phyloP scores from a whole-genome alignment of 176 grass and related monocot genomes.

The Tillandsia leiboldiana region DNA sequence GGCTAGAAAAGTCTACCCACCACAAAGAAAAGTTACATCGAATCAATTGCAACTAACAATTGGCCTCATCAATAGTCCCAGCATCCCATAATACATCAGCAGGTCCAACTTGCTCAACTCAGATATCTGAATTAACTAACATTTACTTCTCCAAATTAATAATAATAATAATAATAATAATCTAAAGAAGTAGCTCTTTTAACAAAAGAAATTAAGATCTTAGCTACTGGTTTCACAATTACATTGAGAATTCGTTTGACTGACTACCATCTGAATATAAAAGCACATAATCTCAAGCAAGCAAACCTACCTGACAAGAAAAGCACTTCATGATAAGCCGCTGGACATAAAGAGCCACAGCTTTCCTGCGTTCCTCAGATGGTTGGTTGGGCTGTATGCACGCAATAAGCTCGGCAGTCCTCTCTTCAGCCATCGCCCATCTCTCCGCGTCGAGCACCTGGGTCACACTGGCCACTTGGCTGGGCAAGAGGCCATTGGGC shows the following conservation, averaged over 20 bases:
- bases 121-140: too few relatives aligned
- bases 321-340: constrained; percentile 69
- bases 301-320: constrained; percentile 46
- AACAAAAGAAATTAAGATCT: not conserved
- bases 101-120: too few relatives aligned
- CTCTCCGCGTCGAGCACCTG: constrained; percentile 46
- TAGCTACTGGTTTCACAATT: not conserved
- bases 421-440: constrained; percentile 46
- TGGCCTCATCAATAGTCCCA: too few relatives aligned
- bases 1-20: too few relatives aligned
- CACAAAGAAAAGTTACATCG: too few relatives aligned
- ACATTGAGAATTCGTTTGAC: not conserved
- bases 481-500: constrained; percentile 70
- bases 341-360: constrained; percentile 56
- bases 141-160: not conserved
- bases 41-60: too few relatives aligned
- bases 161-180: not conserved
- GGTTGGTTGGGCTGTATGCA: constrained; percentile 65
- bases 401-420: constrained; percentile 57
- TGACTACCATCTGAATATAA: not conserved
- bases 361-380: constrained; percentile 52
- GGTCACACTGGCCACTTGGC: constrained; percentile 36
- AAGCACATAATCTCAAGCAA: not conserved
- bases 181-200: not conserved
- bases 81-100: too few relatives aligned